phyloP scores from a whole-genome alignment of 371 early-diverging fungal species.

The Mucor velutinosus region DNA sequence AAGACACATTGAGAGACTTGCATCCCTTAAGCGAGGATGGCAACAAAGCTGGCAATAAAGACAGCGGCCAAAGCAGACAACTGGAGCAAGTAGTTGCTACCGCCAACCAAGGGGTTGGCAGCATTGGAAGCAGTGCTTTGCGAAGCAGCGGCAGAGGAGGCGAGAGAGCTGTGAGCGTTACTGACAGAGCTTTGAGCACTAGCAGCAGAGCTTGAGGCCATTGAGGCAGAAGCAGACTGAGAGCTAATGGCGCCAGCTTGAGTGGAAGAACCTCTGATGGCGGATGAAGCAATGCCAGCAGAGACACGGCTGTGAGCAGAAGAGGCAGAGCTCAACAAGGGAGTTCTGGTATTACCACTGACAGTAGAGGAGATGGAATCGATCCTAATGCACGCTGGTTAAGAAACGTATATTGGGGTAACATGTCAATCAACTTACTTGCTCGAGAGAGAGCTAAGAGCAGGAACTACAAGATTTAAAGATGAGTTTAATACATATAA shows the following conservation, averaged over 20 bases:
- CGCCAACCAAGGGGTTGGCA: background rate
- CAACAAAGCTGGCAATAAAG: constrained; percentile 29
- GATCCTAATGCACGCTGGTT: background rate
- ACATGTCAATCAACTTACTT: constrained; percentile 9
- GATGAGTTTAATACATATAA: no score
- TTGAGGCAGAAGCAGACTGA: background rate
- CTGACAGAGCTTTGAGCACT: background rate
- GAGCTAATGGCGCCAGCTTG: background rate
- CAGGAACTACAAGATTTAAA: constrained; percentile 13
- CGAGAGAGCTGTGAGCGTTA: constrained; percentile 2
- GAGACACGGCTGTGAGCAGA: constrained; percentile 35
- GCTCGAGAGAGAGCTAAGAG: constrained; percentile 19
- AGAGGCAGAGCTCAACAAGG: constrained; percentile 16
- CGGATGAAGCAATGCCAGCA: constrained; percentile 10
- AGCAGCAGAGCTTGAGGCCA: constrained; percentile 1
- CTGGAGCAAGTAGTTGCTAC: constrained; percentile 4
- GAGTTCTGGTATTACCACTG: background rate
- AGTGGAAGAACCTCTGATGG: background rate
- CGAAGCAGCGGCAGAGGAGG: constrained; percentile 4
- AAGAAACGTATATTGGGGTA: background rate
- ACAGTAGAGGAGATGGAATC: constrained; percentile 4
- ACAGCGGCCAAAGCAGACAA: constrained; percentile 18
- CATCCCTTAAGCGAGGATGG: constrained; percentile 26
- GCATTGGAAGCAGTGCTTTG: background rate
- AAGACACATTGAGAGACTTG: background rate